These are phyloP conservation scores for Leucocoprinus birnbaumii DNA, from an alignment of 768 basidiomycete species.

Conservation along the genomic window DNA sequence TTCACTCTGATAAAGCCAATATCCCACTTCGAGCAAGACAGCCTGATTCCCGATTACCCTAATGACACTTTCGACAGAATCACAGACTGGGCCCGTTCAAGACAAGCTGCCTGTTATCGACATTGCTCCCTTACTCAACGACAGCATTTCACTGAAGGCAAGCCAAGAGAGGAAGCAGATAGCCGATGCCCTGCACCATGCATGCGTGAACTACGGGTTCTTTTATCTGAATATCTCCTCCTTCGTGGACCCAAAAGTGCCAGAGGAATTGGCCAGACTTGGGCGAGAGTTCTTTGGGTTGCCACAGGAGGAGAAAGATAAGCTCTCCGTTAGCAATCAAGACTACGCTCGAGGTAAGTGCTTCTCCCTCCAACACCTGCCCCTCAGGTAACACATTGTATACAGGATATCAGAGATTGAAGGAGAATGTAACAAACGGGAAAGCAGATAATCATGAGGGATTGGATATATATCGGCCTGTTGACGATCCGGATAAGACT, in stretches of 20 bases:
- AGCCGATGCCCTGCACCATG: slow-evolving; percentile 61
- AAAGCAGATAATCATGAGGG: slow-evolving; percentile 85
- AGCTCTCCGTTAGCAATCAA: slow-evolving; percentile 60
- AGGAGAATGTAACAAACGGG: slow-evolving; percentile 85
- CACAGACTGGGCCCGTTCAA: background rate
- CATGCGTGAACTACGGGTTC: slow-evolving; percentile 81
- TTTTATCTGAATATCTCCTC: slow-evolving; percentile 80
- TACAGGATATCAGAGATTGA: slow-evolving; percentile 75
- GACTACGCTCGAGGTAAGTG: slow-evolving; percentile 73
- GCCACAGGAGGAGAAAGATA: slow-evolving; percentile 77
- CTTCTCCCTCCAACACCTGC: background rate
- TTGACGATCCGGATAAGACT: slow-evolving; percentile 64
- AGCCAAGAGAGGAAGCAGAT: slow-evolving; percentile 39
- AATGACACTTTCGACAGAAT: background rate
- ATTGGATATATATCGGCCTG: slow-evolving; percentile 78
- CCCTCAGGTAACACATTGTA: background rate
- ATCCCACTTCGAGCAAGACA: background rate
- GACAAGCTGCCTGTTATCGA: slow-evolving; percentile 65
- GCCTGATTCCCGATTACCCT: background rate
- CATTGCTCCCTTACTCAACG: slow-evolving; percentile 60
- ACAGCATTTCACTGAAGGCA: slow-evolving; percentile 22
- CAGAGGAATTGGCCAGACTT: slow-evolving; percentile 60
- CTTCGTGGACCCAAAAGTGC: slow-evolving; percentile 53
- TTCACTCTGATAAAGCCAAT: background rate
- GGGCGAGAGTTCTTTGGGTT: slow-evolving; percentile 72